Conservation (phyloP, 306 rosid genomes). For the Lupinus albus region DNA sequence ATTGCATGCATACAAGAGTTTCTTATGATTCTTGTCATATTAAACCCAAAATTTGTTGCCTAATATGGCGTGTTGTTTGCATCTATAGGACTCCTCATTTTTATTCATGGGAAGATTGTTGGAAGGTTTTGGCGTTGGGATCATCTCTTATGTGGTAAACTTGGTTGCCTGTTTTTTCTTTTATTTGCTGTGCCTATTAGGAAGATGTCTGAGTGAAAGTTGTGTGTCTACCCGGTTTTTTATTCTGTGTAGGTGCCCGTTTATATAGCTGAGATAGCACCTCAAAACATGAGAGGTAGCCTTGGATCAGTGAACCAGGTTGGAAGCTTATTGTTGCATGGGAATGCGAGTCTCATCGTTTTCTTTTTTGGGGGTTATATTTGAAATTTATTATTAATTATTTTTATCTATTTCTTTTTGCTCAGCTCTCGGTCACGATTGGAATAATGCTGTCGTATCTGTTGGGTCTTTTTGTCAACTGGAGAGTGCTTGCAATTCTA, state of each 20-base stretch:
- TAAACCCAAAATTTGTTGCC: background rate
- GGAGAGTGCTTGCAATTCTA: conserved; percentile 83
- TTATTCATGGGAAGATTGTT: conserved; percentile 80
- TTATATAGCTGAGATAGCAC: conserved; percentile 87
- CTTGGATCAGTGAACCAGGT: conserved; percentile 94
- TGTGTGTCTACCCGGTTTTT: conserved; percentile 8
- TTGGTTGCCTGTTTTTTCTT: background rate
- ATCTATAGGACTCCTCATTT: conserved; percentile 68
- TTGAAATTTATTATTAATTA: background rate
- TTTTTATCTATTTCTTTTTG: conserved; percentile 10
- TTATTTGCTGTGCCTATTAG: conserved; percentile 16
- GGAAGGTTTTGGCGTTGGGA: conserved; percentile 96
- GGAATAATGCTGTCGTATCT: conserved; percentile 80
- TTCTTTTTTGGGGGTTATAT: background rate
- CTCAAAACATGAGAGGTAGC: conserved; percentile 79
- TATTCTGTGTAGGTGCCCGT: conserved; percentile 69
- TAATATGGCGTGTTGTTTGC: background rate
- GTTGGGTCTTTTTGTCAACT: conserved; percentile 73
- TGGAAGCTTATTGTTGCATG: conserved; percentile 35
- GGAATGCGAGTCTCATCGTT: background rate
- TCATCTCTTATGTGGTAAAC: conserved; percentile 82
- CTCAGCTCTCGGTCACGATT: conserved; percentile 75
- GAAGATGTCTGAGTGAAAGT: conserved; percentile 36
- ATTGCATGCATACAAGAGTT: background rate
- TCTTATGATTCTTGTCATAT: background rate